These are phyloP conservation scores for Candida orba DNA, from an alignment of 805 yeast species.

Conservation along the genomic window DNA sequence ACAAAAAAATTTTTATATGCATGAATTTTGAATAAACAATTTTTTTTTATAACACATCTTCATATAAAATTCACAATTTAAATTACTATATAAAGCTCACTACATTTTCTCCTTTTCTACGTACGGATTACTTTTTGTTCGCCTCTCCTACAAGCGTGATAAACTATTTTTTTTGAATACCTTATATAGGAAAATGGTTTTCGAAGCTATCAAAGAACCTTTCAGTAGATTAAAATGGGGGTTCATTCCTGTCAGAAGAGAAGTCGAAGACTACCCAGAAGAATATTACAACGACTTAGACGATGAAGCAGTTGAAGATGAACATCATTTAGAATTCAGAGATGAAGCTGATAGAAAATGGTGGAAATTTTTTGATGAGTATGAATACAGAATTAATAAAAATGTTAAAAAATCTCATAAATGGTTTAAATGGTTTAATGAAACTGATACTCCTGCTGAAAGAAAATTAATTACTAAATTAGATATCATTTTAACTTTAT, in stretches of 20 bases:
- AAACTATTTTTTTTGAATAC: background rate
- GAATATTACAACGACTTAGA: background rate
- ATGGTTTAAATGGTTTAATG: slow-evolving; percentile 15
- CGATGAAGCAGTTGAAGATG: slow-evolving; percentile 9
- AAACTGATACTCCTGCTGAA: slow-evolving; percentile 28
- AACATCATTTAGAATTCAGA: slow-evolving; percentile 31
- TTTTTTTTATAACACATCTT: no score
- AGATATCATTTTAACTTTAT: slow-evolving; percentile 48
- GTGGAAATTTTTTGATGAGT: slow-evolving; percentile 52
- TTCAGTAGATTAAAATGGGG: slow-evolving; percentile 28
- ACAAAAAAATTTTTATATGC: no score
- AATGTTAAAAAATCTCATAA: slow-evolving; percentile 2
- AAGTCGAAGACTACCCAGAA: slow-evolving; percentile 20
- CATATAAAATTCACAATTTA: no score
- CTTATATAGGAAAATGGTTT: background rate
- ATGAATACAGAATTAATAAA: slow-evolving; percentile 30
- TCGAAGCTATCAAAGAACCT: background rate
- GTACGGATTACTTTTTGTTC: background rate
- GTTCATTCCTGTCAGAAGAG: slow-evolving; percentile 22
- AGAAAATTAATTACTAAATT: slow-evolving; percentile 42
- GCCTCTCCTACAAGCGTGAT: background rate
- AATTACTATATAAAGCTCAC: background rate
- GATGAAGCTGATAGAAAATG: slow-evolving; percentile 48
- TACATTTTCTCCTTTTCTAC: background rate
- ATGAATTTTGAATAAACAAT: no score